These are phyloP conservation scores for Quercus dentata DNA, from an alignment of 306 rosid genomes.

Conservation along the genomic window DNA sequence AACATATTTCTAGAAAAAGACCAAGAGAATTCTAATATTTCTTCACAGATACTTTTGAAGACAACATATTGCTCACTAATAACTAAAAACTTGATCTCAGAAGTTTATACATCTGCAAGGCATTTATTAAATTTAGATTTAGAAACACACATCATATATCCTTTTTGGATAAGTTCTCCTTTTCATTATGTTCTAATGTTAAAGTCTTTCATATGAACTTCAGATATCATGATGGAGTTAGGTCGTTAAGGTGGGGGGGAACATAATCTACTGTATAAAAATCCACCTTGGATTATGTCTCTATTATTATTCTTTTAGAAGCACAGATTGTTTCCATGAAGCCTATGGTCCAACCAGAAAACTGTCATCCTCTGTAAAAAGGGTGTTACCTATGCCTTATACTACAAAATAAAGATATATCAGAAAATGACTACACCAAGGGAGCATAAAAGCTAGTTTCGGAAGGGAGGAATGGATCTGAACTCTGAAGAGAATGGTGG, in stretches of 20 bases:
- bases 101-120: background rate
- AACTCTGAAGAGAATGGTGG: too few relatives aligned
- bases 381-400: background rate
- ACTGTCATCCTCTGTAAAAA: too few relatives aligned
- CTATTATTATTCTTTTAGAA: background rate
- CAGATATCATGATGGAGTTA: too few relatives aligned
- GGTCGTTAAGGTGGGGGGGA: too few relatives aligned
- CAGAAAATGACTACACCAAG: background rate
- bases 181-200: too few relatives aligned
- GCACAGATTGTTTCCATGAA: background rate
- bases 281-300: background rate
- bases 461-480: too few relatives aligned
- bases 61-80: background rate
- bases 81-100: background rate
- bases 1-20: background rate
- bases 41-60: too few relatives aligned
- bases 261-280: background rate
- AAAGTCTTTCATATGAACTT: too few relatives aligned
- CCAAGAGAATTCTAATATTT: too few relatives aligned
- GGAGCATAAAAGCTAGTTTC: background rate
- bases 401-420: background rate
- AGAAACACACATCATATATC: too few relatives aligned
- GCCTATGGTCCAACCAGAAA: background rate
- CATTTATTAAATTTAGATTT: background rate
- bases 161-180: too few relatives aligned